Base-by-base conservation (phyloP, 73 alveolate species). In the Durusdinium trenchii region DNA sequence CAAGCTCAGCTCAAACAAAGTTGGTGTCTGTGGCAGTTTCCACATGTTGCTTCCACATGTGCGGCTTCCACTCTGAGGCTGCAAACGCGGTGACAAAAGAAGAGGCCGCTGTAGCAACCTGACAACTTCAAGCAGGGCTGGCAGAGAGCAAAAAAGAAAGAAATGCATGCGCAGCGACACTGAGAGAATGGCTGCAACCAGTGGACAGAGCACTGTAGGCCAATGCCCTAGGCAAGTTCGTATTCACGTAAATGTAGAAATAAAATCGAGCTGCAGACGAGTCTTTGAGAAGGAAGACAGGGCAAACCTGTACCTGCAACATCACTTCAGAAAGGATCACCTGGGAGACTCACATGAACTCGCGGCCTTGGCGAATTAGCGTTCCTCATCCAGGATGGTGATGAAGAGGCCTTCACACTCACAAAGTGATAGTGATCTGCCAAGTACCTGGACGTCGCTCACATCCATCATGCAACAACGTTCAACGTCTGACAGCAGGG, bases 81-180 rank as follows among this genome's bases (percentile, higher is more conserved):
- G 40, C 47, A 38, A 28, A 40, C 98, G 98, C 89, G 7, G 86
- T 91, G 47, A 91, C 85, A 42, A 67, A 46, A 1, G 98, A 76
- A 14, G 98, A 91, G 12, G 90, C 98, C 3, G 98, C 98, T 5
- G 98, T 69, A 43, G 98, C 98, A 36, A 91, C 98, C 98, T 91
- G 45, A 30, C 61, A 0, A 69, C 84, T 73, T n/a, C n/a, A n/a
- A n/a, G n/a, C n/a, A n/a, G n/a, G n/a, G n/a, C n/a, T n/a, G n/a
- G n/a, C n/a, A n/a, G n/a, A n/a, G n/a, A n/a, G n/a, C n/a, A n/a
- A n/a, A n/a, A n/a, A n/a, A n/a, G n/a, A n/a, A n/a, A n/a, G n/a
- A n/a, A n/a, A n/a, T n/a, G n/a, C n/a, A n/a, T 26, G n/a, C 62
- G 0, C 23, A 10, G 57, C n/a, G 38, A 3, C 10, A 42, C 71